Base-by-base conservation (phyloP, 208 protist genomes). In the Crithidia thermophila region DNA sequence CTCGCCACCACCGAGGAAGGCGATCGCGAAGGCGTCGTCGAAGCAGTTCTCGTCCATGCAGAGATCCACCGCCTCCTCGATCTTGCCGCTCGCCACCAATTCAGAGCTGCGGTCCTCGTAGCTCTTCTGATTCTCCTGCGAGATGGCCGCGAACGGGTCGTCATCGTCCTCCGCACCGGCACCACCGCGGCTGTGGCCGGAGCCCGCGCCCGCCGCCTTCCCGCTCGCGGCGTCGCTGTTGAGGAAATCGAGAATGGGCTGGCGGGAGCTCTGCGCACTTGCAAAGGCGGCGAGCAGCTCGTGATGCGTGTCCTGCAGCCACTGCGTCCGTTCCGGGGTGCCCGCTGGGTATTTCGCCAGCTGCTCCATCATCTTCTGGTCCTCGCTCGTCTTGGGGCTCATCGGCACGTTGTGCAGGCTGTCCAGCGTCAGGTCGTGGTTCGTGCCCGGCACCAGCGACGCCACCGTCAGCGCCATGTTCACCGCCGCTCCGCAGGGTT, bases 1-100 rank as follows among this genome's bases (percentile, higher is more conserved):
- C 36, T 82, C 82, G 4, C 81, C 83, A 18, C 85, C 84, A 55
- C 79, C 75, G 13, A 95, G 75, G 37, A 85, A 82, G 33, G 90
- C 86, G 36, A 95, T 57, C 2, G 85, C 77, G 58, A 90, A 95
- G 45, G 90, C 90, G 70, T 95, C 90, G 31, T 77, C 84, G 77
- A 84, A 95, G 56, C 59, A 73, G 43, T 67, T 37, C 47, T 79
- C 70, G 27, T 81, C 72, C 34, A 95, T 71, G 75, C 90, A 95
- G 23, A 89, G 66, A 51, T 91, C 78, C 52, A 92, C 85, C 46
- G 87, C 86, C 69, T 86, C 83, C 59, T 81, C 72, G 43, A 93
- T 82, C 37, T 78, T 73, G 31, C 87, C 85, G n/a, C 60, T 77
- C 40, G 70, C 81, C 39, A 95, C 78, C n/a, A 78, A 61, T 55